A percentile compares a stretch with the other conserved stretches of the same genome.
Conservation (phyloP, 1,284 basidiomycete species). For the Tilletia setariae region DNA sequence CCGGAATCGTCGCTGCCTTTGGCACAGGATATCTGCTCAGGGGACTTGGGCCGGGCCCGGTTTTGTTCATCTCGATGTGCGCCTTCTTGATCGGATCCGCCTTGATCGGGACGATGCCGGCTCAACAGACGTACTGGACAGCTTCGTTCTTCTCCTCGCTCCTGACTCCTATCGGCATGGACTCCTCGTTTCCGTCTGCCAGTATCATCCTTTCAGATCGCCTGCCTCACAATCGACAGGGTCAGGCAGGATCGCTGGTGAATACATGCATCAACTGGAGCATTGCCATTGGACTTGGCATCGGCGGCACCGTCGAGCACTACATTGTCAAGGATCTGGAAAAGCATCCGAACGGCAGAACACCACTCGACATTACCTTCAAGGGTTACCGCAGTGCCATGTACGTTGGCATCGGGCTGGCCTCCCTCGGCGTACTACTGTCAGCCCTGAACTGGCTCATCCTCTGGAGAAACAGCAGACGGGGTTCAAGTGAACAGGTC, state of each 20-base stretch:
- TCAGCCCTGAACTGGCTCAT: not conserved
- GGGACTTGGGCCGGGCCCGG: constrained; percentile 24
- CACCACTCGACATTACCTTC: not conserved
- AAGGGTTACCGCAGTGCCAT: constrained; percentile 18
- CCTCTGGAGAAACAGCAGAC: not conserved
- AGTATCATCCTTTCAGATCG: constrained; percentile 35
- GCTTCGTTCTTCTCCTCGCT: constrained; percentile 26
- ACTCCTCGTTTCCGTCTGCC: constrained; percentile 35
- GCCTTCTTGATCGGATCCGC: constrained; percentile 35
- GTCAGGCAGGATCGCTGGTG: constrained; percentile 36
- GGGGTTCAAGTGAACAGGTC: no score
- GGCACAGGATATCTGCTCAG: constrained; percentile 27
- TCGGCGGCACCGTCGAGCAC: constrained; percentile 39
- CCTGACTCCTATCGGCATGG: constrained; percentile 39
- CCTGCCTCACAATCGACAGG: constrained; percentile 34
- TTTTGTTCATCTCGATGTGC: constrained; percentile 33
- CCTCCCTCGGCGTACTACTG: constrained; percentile 16
- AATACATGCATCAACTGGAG: constrained; percentile 44
- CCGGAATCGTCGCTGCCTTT: constrained; percentile 33
- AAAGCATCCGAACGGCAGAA: not conserved
- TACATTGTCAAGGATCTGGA: constrained; percentile 13
- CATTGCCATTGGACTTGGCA: constrained; percentile 39
- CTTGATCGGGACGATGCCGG: constrained; percentile 28
- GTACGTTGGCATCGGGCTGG: constrained; percentile 21
- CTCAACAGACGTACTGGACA: constrained; percentile 27